Conservation (phyloP, 2,329 filamentous ascomycete species). For the Fusarium sp. region DNA sequence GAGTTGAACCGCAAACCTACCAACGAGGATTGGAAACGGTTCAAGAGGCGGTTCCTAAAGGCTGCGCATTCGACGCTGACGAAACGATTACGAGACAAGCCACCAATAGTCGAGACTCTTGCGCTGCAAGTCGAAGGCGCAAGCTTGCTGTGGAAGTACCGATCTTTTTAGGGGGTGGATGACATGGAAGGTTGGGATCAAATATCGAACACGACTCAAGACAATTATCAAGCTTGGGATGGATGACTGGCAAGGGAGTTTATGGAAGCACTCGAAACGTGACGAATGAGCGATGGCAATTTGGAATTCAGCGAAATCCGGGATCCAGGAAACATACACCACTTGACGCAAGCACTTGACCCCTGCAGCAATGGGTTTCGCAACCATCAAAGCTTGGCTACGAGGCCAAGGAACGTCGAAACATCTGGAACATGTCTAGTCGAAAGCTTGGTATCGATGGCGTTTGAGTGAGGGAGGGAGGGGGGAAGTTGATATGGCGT, state of each 20-base stretch:
- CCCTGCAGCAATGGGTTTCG: background rate
- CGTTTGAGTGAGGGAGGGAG: background rate
- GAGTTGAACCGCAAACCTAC: constrained; percentile 31
- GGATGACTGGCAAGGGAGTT: background rate
- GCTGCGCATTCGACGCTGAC: constrained; percentile 21
- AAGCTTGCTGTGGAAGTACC: constrained; percentile 30
- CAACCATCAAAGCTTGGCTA: background rate
- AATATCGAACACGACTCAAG: background rate
- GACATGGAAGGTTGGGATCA: constrained; percentile 4
- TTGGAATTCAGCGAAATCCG: constrained; percentile 5
- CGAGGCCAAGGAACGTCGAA: background rate
- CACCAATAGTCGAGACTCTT: background rate
- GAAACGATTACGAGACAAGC: constrained; percentile 3
- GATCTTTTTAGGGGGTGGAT: constrained; percentile 10
- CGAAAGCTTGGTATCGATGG: constrained; percentile 23
- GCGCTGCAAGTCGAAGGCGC: constrained; percentile 24
- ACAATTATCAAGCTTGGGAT: background rate
- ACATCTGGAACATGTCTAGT: constrained; percentile 25
- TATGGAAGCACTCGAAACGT: background rate
- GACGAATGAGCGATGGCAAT: background rate
- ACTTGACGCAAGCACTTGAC: constrained; percentile 8
- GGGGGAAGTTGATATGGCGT: background rate
- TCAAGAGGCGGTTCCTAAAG: constrained; percentile 29
- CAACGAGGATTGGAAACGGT: constrained; percentile 35
- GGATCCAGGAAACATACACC: background rate